Base-by-base conservation (phyloP, 1,284 basidiomycete genomes). In the Leccinum laetum region DNA sequence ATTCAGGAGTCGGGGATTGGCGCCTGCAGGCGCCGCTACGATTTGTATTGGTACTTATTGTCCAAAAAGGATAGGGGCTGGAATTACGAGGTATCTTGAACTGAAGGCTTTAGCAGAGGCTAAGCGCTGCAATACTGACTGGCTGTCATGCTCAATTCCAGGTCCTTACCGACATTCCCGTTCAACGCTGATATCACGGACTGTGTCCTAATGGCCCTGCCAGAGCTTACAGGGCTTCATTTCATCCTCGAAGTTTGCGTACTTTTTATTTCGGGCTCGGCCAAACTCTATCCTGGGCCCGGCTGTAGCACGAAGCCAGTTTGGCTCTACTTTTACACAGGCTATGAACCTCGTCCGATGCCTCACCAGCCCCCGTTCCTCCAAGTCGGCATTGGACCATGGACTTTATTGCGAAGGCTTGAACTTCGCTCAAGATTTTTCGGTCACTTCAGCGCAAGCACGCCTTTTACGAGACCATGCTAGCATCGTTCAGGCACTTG, bases 301-400 rank as follows among this genome's bases (percentile, higher is more conserved):
- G 10, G 70, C 77, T 9, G 75, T 81, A 11, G 73, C 78, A 1
- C 63, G 66, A 21, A 79, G 75, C 61, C 66, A 76, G 5, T 68
- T 75, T 14, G 80, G 80, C 3, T 67, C 71, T 7, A 75, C 74
- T 2, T 65, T 81, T 2, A 74, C 75, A n/a, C 71, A 77, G 35
- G 80, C 80, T 2, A 61, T 78, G 46, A 66, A 71, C 16, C 64
- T 78, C 3, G 69, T 73, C 26, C 64, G 69, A 26, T 67, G 14
- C 59, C 26, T 64, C 2, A 32, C 18, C 13, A 44, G 58, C 26
- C 35, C 29, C 3, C 5, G 52, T 37, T 39, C 53, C 35, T 37
- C 39, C 5, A 26, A 16, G n/a, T 18, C 2, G n/a, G n/a, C 44
- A 4, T 32, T 46, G 5, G n/a, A 37, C 9, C 18, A 65, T 35